Conservation (phyloP, 1,284 basidiomycete genomes). For the Takashimella tepidaria region DNA sequence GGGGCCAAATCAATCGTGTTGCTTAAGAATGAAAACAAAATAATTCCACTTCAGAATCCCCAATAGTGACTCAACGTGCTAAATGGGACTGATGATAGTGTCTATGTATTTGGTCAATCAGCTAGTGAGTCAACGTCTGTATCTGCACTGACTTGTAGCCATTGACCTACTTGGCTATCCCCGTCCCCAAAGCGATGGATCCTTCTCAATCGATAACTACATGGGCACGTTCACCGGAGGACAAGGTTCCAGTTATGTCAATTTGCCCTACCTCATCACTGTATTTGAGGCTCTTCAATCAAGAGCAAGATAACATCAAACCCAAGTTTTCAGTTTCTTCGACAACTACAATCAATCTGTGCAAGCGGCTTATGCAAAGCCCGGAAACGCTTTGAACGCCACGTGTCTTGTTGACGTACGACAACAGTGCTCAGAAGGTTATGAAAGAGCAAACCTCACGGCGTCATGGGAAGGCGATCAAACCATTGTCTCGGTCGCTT, state of each 20-base stretch:
- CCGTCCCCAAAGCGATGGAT: conserved; percentile 7
- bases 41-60: conserved; percentile 57
- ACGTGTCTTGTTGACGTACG: conserved; percentile 15
- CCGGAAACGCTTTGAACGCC: background rate
- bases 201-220: conserved; percentile 1
- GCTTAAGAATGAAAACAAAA: conserved; percentile 60
- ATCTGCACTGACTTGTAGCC: conserved; percentile 6
- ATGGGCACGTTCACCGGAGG: conserved; percentile 11
- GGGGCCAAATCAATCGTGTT: conserved; percentile 55
- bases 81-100: conserved; percentile 3
- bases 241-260: conserved; percentile 11
- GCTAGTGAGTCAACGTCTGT: conserved; percentile 1
- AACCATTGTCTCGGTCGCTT: conserved; percentile 16
- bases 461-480: conserved; percentile 16
- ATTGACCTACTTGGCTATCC: conserved; percentile 11
- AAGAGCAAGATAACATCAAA: conserved; percentile 5
- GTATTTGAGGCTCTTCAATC: conserved; percentile 8
- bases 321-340: conserved; percentile 14
- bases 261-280: conserved; percentile 10
- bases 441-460: conserved; percentile 8
- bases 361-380: conserved; percentile 11
- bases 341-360: conserved; percentile 17
- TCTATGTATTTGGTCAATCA: conserved; percentile 5
- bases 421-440: conserved; percentile 6
- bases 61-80: conserved; percentile 26